phyloP scores from a whole-genome alignment of 768 basidiomycete species.

The Guyanaporus albipodus region DNA sequence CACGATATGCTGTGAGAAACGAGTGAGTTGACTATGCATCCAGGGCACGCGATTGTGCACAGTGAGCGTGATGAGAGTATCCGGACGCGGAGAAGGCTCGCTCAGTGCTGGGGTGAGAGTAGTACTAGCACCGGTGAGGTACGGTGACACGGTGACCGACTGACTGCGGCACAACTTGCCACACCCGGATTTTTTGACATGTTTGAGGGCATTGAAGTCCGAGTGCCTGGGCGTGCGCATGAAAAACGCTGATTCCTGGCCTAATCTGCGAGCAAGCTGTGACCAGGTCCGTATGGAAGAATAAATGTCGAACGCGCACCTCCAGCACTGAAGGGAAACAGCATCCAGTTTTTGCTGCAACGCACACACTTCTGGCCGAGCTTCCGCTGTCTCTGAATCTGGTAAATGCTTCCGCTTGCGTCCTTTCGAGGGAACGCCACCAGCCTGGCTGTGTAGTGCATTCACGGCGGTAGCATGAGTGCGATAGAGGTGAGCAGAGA shows the following conservation, averaged over 20 bases:
- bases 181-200: conserved; percentile 28
- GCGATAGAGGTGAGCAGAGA: conserved; percentile 54
- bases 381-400: conserved; percentile 21
- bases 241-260: conserved; percentile 53
- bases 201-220: conserved; percentile 56
- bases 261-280: conserved; percentile 37
- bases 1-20: conserved; percentile 64
- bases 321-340: conserved; percentile 55
- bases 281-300: background rate
- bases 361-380: conserved; percentile 42
- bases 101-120: background rate
- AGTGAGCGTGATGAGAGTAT: conserved; percentile 56
- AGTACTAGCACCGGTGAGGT: background rate
- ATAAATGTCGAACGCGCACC: conserved; percentile 37
- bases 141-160: background rate
- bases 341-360: conserved; percentile 51
- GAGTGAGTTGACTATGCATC: conserved; percentile 54
- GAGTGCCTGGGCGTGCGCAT: conserved; percentile 60
- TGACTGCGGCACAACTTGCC: conserved; percentile 26
- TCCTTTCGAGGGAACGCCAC: conserved; percentile 23
- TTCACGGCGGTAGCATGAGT: conserved; percentile 48
- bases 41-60: conserved; percentile 59
- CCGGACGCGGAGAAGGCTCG: conserved; percentile 6
- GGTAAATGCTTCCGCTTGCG: conserved; percentile 36
- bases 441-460: conserved; percentile 33